phyloP scores from a whole-genome alignment of 768 basidiomycete species.

The Cystobasidium tubakii region DNA sequence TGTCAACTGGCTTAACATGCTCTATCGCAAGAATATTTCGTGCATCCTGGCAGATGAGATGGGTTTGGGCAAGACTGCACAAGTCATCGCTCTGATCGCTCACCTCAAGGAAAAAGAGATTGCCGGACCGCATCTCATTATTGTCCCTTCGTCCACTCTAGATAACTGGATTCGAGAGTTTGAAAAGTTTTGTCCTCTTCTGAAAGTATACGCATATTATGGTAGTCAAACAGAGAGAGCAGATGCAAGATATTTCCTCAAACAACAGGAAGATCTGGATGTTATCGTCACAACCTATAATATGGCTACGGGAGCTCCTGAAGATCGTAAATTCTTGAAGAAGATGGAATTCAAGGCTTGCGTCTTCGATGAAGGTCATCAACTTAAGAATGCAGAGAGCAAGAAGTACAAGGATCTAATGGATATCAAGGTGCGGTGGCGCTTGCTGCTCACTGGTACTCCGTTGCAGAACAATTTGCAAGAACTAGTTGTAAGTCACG shows the following conservation, averaged over 20 bases:
- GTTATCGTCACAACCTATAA: constrained; percentile 96
- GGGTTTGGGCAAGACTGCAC: constrained; percentile 98
- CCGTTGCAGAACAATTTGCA: constrained; percentile 65
- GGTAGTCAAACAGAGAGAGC: constrained; percentile 82
- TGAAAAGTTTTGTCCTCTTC: constrained; percentile 74
- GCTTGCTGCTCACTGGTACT: constrained; percentile 87
- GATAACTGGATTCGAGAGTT: constrained; percentile 99
- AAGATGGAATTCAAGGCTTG: constrained; percentile 84
- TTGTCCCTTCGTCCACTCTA: constrained; percentile 95
- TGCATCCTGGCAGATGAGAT: constrained; percentile 99
- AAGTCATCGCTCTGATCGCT: constrained; percentile 95
- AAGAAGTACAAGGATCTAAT: constrained; percentile 86
- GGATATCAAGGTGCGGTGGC: constrained; percentile 78
- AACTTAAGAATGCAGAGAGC: constrained; percentile 95
- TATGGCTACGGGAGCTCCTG: constrained; percentile 75
- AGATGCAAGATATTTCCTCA: constrained; percentile 64
- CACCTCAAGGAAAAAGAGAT: constrained; percentile 68
- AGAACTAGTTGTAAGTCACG: constrained; percentile 53
- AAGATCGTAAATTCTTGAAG: constrained; percentile 83
- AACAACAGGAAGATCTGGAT: constrained; percentile 67
- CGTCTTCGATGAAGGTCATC: constrained; percentile 94
- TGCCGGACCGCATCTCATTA: constrained; percentile 76
- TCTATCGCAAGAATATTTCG: constrained; percentile 72
- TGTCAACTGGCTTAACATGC: constrained; percentile 90
- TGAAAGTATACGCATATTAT: constrained; percentile 85